These are phyloP conservation scores for Suillus sp. DNA, from an alignment of 768 basidiomycete genomes.

Conservation along the genomic window DNA sequence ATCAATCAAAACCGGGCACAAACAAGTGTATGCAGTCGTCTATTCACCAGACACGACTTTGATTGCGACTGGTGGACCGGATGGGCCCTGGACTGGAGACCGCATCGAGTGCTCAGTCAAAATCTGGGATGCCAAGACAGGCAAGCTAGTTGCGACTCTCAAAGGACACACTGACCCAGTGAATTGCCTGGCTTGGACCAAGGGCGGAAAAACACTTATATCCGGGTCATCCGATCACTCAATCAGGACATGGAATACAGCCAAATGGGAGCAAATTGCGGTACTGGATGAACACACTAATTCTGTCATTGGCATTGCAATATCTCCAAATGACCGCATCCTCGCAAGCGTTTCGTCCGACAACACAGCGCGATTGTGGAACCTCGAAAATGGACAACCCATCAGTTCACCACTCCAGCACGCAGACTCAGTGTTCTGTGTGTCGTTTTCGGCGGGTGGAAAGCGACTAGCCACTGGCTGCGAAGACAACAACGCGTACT, in stretches of 20 bases:
- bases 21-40: fast-evolving
- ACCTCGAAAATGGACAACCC: not conserved
- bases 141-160: constrained; percentile 7
- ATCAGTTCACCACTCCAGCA: not conserved
- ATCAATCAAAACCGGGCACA: not conserved
- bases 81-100: no score
- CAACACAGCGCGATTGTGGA: not conserved
- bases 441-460: not conserved
- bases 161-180: not conserved
- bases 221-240: not conserved
- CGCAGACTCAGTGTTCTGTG: fast-evolving
- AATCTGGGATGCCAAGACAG: not conserved
- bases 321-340: not conserved
- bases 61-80: no score
- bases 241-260: not conserved
- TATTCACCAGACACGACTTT: no score
- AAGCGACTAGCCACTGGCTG: not conserved
- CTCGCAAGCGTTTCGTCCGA: not conserved
- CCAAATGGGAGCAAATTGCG: not conserved
- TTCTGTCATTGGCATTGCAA: fast-evolving
- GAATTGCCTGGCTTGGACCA: not conserved
- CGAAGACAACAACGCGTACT: not conserved
- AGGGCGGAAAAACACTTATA: not conserved
- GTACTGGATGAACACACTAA: not conserved
- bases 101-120: no score